Conservation (phyloP, 805 yeast genomes). For the Schwanniomyces vanrijiae region DNA sequence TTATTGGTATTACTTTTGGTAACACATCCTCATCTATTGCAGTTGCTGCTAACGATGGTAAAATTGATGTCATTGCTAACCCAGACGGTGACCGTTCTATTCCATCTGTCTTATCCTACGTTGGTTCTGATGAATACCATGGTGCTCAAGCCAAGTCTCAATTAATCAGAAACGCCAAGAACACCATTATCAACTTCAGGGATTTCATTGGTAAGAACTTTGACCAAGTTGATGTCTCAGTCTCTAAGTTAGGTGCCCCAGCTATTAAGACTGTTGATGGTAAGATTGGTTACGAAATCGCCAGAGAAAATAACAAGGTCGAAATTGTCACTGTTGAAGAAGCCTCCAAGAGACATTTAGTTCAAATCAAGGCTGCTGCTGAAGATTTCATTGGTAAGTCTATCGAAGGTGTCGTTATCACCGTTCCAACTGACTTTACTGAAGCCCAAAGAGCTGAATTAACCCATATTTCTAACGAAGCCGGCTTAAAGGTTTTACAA, state of each 20-base stretch:
- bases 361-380: constrained; percentile 82
- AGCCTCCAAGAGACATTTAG: constrained; percentile 79
- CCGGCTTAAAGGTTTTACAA: constrained; percentile 82
- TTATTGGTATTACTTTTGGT: constrained; percentile 95
- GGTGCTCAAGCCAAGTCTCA: constrained; percentile 96
- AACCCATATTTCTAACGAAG: constrained; percentile 58
- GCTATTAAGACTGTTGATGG: constrained; percentile 59
- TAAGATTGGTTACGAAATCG: constrained; percentile 64
- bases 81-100: constrained; percentile 98
- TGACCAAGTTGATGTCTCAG: constrained; percentile 59
- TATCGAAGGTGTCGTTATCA: constrained; percentile 79
- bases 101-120: constrained; percentile 88
- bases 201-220: constrained; percentile 83
- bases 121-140: constrained; percentile 94
- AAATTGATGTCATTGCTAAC: constrained; percentile 96
- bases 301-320: constrained; percentile 46
- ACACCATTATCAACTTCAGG: constrained; percentile 88
- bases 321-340: constrained; percentile 71
- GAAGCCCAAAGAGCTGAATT: constrained; percentile 70
- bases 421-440: constrained; percentile 88
- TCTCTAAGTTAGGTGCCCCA: constrained; percentile 54
- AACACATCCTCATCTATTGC: constrained; percentile 96
- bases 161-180: constrained; percentile 82
- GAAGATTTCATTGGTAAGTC: constrained; percentile 84
- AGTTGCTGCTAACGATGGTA: constrained; percentile 79